Evolutionary conservation across 306 rosid species (phyloP).

Genomic region (Ammopiptanthus mongolicus): DNA sequence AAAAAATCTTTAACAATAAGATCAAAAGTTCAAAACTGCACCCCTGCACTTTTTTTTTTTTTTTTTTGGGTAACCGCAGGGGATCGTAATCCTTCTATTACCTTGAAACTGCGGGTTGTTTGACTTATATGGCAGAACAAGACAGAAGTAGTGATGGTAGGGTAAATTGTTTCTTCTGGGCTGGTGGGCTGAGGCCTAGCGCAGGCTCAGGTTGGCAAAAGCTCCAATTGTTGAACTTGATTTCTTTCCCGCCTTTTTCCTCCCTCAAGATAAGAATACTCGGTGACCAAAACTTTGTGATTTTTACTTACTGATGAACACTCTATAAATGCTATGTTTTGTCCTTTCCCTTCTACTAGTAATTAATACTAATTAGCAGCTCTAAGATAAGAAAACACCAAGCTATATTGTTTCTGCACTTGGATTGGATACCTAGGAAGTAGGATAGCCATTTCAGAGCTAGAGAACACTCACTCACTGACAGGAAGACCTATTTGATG

Average conservation of each 20-base stretch:
- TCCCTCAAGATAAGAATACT: background rate
- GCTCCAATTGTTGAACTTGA: background rate
- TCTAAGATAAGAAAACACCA: too few relatives aligned
- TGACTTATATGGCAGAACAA: background rate
- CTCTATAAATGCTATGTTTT: background rate
- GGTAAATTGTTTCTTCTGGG: background rate
- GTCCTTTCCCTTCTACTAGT: too few relatives aligned
- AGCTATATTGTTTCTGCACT: too few relatives aligned
- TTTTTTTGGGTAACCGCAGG: too few relatives aligned
- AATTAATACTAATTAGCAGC: too few relatives aligned
- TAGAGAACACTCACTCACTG: background rate
- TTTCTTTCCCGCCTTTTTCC: background rate
- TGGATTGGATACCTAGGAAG: too few relatives aligned
- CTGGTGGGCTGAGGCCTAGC: background rate
- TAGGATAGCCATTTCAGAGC: background rate
- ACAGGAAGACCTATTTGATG: background rate
- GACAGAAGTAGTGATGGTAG: background rate
- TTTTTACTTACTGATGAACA: background rate
- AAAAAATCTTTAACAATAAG: too few relatives aligned
- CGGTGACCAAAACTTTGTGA: background rate
- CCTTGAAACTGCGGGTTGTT: background rate
- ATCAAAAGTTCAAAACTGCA: too few relatives aligned
- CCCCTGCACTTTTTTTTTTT: too few relatives aligned
- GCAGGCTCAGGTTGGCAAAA: too few relatives aligned
- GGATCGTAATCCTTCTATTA: background rate